Evolutionary conservation across 1,284 basidiomycete species (phyloP), one percentile per base, ranked within the genome.

Genomic region (Anthracocystis setariae): DNA sequence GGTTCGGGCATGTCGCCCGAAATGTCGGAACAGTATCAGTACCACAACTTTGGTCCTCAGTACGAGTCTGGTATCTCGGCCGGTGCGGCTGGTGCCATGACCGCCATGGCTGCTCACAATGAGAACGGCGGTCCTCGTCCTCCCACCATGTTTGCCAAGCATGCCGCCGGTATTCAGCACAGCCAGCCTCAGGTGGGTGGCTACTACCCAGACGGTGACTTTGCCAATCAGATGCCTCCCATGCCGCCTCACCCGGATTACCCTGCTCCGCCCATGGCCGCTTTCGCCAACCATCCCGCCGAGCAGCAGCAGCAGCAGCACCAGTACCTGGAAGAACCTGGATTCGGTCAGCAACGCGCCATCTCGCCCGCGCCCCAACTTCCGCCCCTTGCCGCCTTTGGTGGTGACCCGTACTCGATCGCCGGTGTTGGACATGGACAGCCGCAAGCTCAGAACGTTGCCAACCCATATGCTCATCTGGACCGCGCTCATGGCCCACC

Each of bases 111-210:
- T 5, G 38, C 74, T 5, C 72, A 81, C 51, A 75, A 78, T 44
- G 73, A 80, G 42, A 63, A 21, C 7, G 76, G 76, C 23, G 70
- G 73, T 27, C 83, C 83, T 27, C 73, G 83, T 3, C 83, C 83
- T 5, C 82, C 83, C 1, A 81, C 83, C 33, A 79, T 80, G 73
- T 81, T 84, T 59, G 67, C 76, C 25, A 74, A 77, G 27, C 83
- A 84, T 67, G 79, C 75, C 48, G 63, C 73, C 1, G 74, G 54
- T 17, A 45, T 52, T 20, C 51, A 61, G 46, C 55, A 67, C 39
- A 59, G 58, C 44, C 60, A 49, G 50, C 70, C 76, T 25, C 61
- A 67, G 44, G 58, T 77, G 8, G 75, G 75, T 40, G 74, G 67
- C 24, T 68, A 75, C 58, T 77, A 73, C 56, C 67, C 64, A 40